Evolutionary conservation across 768 basidiomycete species (phyloP).

Genomic region (Termitomyces bulborhizus): DNA sequence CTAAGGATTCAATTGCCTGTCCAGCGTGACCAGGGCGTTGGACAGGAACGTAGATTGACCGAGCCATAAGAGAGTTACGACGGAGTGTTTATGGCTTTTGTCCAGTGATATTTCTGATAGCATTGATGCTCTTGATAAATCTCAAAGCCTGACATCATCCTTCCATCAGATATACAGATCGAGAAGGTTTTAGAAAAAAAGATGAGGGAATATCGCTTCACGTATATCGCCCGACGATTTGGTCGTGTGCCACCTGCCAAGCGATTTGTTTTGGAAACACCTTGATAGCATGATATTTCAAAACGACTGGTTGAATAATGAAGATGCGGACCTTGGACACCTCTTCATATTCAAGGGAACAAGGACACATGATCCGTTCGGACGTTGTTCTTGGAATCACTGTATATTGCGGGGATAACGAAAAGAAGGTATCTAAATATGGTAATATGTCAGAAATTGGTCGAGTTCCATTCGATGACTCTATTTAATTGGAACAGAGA

Average conservation of each 20-base stretch:
- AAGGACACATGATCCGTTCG: not conserved
- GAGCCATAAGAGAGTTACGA: not conserved
- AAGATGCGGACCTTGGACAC: not conserved
- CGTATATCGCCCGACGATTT: not conserved
- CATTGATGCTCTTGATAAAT: no score
- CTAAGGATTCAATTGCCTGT: no score
- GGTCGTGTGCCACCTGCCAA: not conserved
- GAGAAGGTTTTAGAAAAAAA: not conserved
- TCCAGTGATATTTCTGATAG: no score
- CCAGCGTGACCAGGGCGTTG: not conserved
- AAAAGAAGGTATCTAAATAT: not conserved
- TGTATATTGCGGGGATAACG: not conserved
- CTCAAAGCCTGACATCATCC: not conserved
- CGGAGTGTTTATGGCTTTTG: no score
- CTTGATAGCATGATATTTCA: not conserved
- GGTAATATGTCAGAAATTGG: not conserved
- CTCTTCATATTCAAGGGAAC: not conserved
- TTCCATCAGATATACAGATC: not conserved
- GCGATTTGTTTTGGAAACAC: not conserved
- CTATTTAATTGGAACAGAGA: not conserved
- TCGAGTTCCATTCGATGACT: not conserved
- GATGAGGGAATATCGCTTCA: not conserved
- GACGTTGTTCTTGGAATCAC: not conserved
- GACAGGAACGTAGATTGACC: not conserved
- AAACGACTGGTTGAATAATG: not conserved